Evolutionary conservation across 257 asterid genomes (phyloP).

Genomic region (Misopates orontium): DNA sequence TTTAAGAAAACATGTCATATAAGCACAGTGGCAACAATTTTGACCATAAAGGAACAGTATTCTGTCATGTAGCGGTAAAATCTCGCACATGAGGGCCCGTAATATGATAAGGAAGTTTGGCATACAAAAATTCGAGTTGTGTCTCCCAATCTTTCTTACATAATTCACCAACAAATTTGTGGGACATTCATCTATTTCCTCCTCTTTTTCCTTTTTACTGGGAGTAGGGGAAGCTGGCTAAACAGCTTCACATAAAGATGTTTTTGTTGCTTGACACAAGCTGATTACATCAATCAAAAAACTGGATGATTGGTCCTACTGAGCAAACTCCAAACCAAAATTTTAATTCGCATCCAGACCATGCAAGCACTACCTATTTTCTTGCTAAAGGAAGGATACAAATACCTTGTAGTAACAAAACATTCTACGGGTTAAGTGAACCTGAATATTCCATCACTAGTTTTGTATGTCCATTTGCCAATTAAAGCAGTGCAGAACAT

Average conservation of each 20-base stretch:
- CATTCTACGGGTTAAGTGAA: neutral
- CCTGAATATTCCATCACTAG: neutral
- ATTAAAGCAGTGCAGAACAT: neutral
- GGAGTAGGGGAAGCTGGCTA: neutral
- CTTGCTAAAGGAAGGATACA: slow-evolving; percentile 6
- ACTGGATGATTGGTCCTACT: neutral
- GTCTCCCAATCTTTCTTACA: slow-evolving; percentile 6
- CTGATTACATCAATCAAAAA: neutral
- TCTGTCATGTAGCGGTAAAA: too few relatives aligned
- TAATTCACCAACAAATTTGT: neutral
- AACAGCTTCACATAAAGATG: too few relatives aligned
- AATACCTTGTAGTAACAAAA: neutral
- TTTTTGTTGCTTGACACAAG: slow-evolving; percentile 1
- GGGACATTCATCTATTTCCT: neutral
- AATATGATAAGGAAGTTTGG: slow-evolving; percentile 9
- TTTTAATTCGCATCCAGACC: neutral
- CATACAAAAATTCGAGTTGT: neutral
- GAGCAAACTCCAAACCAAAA: neutral
- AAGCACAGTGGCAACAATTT: neutral
- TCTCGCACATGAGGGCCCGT: slow-evolving; percentile 3
- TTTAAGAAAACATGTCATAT: neutral
- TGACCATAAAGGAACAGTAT: slow-evolving; percentile 1
- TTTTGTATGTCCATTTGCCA: neutral
- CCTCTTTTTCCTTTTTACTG: too few relatives aligned
- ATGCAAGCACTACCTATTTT: neutral